Evolutionary conservation across 164 flowering plant species (phyloP), one percentile per base, ranked within the genome.

Genomic region (Brasenia schreberi): DNA sequence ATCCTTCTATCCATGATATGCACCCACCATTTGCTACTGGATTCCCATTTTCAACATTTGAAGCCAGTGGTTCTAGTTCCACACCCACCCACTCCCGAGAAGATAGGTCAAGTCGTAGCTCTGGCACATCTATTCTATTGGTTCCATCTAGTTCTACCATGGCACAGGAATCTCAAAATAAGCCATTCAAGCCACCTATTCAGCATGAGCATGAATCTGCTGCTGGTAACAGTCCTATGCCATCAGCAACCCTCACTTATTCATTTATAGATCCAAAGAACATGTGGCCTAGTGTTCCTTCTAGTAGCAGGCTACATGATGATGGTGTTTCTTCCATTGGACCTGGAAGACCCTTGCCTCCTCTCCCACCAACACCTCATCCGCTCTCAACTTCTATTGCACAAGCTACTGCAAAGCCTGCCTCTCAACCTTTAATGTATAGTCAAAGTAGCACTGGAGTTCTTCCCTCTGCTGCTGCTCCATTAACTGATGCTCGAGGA

Each of bases 361-460:
- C 95, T 23, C 99, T 89, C 77, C 96, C 97, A 68, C 96, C 96
- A 44, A 90, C 84, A 5, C 92, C 96, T 11, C 94, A 96, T 43
- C 98, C 97, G 52, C 84, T 74, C 74, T 72, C 85, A 27, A 69
- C 86, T 49, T 62, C 75, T 71, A 74, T 75, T 66, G 69, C 70
- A 66, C 72, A 79, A 60, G 52, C 83, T 58, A 73, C 87, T 7
- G 43, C 70, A 19, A 84, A 79, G 53, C 69, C 84, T 59, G 69
- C 73, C 62, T 73, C 85, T 19, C 89, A 77, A 33, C 67, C 82
- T 27, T 71, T 80, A 49, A 67, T 62, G 16, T 85, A 85, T 66
- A 79, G 64, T 75, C 89, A 75, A 43, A 66, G 74, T 27, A 75
- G 65, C 73, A 62, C 56, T 58, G 86, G 80, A 61, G 63, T 67